A percentile compares a stretch with the other conserved stretches of the same genome.
phyloP scores from a whole-genome alignment of 2,329 filamentous ascomycete species.

The Biscogniauxia sp. region DNA sequence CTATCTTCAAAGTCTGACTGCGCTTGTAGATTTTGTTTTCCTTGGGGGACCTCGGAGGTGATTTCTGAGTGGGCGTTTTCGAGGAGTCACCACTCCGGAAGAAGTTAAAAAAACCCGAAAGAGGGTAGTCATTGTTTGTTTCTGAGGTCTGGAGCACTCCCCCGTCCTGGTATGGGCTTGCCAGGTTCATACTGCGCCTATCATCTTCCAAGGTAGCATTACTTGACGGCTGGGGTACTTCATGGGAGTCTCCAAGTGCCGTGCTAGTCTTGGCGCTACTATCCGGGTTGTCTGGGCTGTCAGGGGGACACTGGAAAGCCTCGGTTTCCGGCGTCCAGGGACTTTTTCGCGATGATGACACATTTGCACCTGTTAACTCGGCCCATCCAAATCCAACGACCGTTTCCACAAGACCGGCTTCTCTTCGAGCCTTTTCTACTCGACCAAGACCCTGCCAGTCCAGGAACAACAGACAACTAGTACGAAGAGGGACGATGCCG shows the following conservation, averaged over 20 bases:
- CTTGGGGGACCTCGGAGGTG: conserved; percentile 48
- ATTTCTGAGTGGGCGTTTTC: conserved; percentile 40
- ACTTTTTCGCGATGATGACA: conserved; percentile 47
- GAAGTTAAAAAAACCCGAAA: conserved; percentile 68
- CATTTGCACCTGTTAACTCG: conserved; percentile 76
- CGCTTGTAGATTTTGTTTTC: conserved; percentile 70
- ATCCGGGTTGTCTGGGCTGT: conserved; percentile 33
- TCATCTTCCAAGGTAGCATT: conserved; percentile 69
- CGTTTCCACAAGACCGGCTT: conserved; percentile 88
- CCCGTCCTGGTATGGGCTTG: conserved; percentile 34
- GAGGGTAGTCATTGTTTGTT: conserved; percentile 47
- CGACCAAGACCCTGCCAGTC: conserved; percentile 94
- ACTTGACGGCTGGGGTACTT: conserved; percentile 69
- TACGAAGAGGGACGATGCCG: conserved; percentile 90
- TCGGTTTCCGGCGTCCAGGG: conserved; percentile 41
- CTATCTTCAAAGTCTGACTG: conserved; percentile 67
- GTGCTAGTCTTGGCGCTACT: conserved; percentile 34
- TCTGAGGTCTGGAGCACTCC: conserved; percentile 25
- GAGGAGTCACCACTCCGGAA: conserved; percentile 60
- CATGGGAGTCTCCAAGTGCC: conserved; percentile 40
- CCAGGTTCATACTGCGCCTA: conserved; percentile 52
- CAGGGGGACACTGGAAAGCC: conserved; percentile 22
- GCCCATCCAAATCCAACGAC: conserved; percentile 94
- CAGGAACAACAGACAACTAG: conserved; percentile 92
- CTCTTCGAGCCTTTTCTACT: conserved; percentile 89